Conservation (phyloP, 495 filamentous ascomycete species). For the Cercophora samala region DNA sequence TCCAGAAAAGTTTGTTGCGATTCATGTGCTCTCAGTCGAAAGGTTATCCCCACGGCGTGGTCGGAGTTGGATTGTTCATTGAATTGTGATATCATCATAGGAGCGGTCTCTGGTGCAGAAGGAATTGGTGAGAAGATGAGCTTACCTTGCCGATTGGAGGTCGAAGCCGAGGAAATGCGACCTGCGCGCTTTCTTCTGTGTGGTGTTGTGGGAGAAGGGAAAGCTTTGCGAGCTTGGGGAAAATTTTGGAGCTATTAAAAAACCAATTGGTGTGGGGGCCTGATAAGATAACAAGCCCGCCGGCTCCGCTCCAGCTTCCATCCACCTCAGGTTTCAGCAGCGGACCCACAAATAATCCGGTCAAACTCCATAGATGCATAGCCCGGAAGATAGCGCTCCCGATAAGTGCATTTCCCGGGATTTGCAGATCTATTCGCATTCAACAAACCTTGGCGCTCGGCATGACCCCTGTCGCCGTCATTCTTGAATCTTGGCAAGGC, state of each 20-base stretch:
- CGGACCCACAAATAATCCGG: neutral
- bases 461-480: neutral
- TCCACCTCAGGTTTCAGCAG: too few relatives aligned
- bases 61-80: conserved; percentile 83
- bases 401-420: conserved; percentile 8
- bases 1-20: conserved; percentile 15
- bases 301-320: too few relatives aligned
- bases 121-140: conserved; percentile 35
- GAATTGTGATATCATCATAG: conserved; percentile 49
- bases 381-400: neutral
- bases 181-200: conserved; percentile 8
- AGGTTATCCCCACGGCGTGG: conserved; percentile 61
- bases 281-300: conserved; percentile 22
- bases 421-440: neutral
- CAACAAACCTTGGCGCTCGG: neutral
- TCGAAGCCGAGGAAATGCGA: conserved; percentile 11
- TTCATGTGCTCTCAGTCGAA: conserved; percentile 58
- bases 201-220: conserved; percentile 15
- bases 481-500: neutral
- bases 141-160: conserved; percentile 37
- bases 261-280: conserved; percentile 29
- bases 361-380: neutral
- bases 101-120: conserved; percentile 23
- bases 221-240: conserved; percentile 26
- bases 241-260: conserved; percentile 28